Percentiles rank a stretch among this genome's conserved stretches.
phyloP scores from a whole-genome alignment of 257 asterid genomes.

The Avicennia marina region DNA sequence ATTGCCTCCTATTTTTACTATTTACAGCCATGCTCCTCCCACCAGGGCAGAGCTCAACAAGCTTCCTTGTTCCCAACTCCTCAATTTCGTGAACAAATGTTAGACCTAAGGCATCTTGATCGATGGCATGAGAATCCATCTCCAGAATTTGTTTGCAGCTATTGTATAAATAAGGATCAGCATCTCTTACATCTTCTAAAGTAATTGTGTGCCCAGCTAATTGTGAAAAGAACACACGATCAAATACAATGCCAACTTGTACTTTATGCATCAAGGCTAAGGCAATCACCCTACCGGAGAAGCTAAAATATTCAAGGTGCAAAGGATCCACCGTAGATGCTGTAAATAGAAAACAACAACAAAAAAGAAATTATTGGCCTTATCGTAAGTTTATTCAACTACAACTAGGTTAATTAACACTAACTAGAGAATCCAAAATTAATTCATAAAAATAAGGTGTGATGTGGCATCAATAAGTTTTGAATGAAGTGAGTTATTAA shows the following conservation, averaged over 20 bases:
- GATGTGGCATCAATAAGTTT: no score
- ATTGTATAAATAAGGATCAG: slow-evolving; percentile 75
- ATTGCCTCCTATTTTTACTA: slow-evolving; percentile 68
- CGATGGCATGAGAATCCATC: slow-evolving; percentile 81
- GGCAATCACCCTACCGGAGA: slow-evolving; percentile 89
- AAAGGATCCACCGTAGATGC: slow-evolving; percentile 90
- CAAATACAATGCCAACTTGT: slow-evolving; percentile 88
- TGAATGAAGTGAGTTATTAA: no score
- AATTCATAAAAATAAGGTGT: no score
- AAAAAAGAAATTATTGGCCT: not conserved
- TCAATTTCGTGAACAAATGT: slow-evolving; percentile 77
- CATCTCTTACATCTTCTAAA: slow-evolving; percentile 77
- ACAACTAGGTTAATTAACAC: no score
- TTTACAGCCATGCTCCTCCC: slow-evolving; percentile 63
- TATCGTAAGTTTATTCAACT: no score
- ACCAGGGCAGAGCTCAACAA: slow-evolving; percentile 64
- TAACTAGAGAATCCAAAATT: no score
- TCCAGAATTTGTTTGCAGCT: slow-evolving; percentile 93
- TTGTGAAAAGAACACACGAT: slow-evolving; percentile 72
- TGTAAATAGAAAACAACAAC: slow-evolving; percentile 27
- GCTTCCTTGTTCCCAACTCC: slow-evolving; percentile 76
- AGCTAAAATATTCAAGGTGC: slow-evolving; percentile 81
- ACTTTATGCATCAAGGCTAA: slow-evolving; percentile 88
- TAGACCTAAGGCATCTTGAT: slow-evolving; percentile 81
- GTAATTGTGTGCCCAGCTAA: slow-evolving; percentile 61